A percentile compares a stretch with the other conserved stretches of the same genome.
These are phyloP conservation scores for Neoboletus brunneissimus DNA, from an alignment of 768 basidiomycete genomes.

Conservation along the genomic window DNA sequence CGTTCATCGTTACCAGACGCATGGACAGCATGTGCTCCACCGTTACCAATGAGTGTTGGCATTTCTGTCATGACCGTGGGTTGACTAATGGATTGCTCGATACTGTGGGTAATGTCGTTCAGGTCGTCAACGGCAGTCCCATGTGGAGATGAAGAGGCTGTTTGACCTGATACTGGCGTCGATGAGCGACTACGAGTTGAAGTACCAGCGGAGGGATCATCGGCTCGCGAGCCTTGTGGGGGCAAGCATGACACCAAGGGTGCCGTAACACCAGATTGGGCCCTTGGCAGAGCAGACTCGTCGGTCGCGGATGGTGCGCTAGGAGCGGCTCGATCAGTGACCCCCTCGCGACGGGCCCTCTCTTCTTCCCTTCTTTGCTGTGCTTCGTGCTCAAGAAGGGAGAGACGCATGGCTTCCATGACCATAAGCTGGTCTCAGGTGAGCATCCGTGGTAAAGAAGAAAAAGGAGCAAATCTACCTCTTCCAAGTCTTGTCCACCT, in stretches of 20 bases:
- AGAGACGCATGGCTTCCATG: conserved; percentile 98
- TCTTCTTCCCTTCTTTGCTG: conserved; percentile 79
- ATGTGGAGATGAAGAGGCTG: conserved; percentile 28
- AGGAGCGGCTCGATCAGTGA: conserved; percentile 36
- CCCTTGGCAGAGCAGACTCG: conserved; percentile 2
- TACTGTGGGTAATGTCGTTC: conserved; percentile 29
- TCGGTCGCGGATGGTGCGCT: conserved; percentile 15
- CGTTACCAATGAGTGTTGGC: conserved; percentile 6
- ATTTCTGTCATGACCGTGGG: conserved; percentile 16
- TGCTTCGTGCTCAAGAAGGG: conserved; percentile 91
- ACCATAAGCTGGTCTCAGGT: conserved; percentile 74
- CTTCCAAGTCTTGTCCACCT: conserved; percentile 88
- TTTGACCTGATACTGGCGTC: conserved; percentile 37
- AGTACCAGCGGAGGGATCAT: conserved; percentile 10
- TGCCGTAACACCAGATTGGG: conserved; percentile 5
- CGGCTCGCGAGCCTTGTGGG: conserved; percentile 10
- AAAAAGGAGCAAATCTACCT: conserved; percentile 51
- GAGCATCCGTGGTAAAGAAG: conserved; percentile 11
- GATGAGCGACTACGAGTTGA: conserved; percentile 25
- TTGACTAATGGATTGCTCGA: conserved; percentile 20
- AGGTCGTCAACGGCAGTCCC: conserved; percentile 26
- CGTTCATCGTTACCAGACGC: conserved; percentile 11
- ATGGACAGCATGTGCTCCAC: conserved; percentile 9
- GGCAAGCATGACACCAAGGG: neutral
- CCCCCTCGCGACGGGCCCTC: conserved; percentile 52